These are phyloP conservation scores for Westerdykella aurantiaca DNA, from an alignment of 2,329 filamentous ascomycete genomes.

Conservation along the genomic window DNA sequence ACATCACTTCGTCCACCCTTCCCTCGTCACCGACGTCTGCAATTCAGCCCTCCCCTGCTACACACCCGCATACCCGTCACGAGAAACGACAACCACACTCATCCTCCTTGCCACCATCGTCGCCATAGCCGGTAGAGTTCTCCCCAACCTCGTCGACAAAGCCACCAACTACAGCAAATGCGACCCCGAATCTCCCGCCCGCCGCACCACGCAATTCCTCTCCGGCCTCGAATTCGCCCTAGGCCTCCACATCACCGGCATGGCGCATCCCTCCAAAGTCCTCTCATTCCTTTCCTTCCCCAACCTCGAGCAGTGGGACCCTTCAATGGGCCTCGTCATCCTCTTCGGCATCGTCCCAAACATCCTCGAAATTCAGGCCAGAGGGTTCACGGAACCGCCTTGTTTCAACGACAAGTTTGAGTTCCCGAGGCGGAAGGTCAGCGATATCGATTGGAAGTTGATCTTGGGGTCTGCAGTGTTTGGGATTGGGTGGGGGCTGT, in stretches of 20 bases:
- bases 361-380: constrained; percentile 28
- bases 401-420: constrained; percentile 40
- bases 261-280: constrained; percentile 48
- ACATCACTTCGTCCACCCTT: constrained; percentile 37
- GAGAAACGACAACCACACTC: constrained; percentile 20
- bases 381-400: constrained; percentile 32
- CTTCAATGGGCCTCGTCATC: constrained; percentile 46
- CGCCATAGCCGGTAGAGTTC: constrained; percentile 14
- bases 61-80: constrained; percentile 40
- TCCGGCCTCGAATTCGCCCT: constrained; percentile 48
- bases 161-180: constrained; percentile 8
- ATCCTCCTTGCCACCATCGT: constrained; percentile 33
- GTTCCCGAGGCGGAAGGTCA: constrained; percentile 42
- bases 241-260: constrained; percentile 48
- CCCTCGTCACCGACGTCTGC: constrained; percentile 39
- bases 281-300: constrained; percentile 47
- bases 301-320: constrained; percentile 42
- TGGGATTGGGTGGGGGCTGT: constrained; percentile 49
- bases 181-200: constrained; percentile 16
- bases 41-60: constrained; percentile 41
- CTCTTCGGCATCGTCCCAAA: constrained; percentile 47
- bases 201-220: constrained; percentile 39
- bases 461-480: constrained; percentile 45
- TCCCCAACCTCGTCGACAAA: constrained; percentile 19
- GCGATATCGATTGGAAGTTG: constrained; percentile 47